Evolutionary conservation across 306 rosid species (phyloP).

Genomic region (Cicer judaicum): DNA sequence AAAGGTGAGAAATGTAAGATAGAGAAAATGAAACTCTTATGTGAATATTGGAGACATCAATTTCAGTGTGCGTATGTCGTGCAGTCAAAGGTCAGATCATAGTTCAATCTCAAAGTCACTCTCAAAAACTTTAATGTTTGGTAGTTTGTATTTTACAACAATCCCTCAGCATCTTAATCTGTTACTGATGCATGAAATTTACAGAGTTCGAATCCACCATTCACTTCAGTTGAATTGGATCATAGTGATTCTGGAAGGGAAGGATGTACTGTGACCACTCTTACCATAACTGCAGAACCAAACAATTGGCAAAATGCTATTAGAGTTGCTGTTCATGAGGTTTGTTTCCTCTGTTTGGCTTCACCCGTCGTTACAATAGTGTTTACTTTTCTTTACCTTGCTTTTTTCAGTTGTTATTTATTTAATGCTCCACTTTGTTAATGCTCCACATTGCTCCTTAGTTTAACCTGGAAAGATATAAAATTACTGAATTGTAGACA

Average conservation of each 20-base stretch:
- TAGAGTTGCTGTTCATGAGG: constrained; percentile 98
- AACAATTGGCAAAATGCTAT: constrained; percentile 92
- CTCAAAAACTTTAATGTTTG: background rate
- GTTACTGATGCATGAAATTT: constrained; percentile 45
- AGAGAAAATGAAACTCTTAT: constrained; percentile 22
- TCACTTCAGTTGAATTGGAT: constrained; percentile 95
- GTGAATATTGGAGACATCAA: constrained; percentile 9
- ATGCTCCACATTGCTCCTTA: background rate
- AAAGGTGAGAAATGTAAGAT: constrained; percentile 11
- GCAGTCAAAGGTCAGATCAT: constrained; percentile 8
- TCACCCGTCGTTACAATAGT: constrained; percentile 20
- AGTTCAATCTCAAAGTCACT: constrained; percentile 2
- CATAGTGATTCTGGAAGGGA: constrained; percentile 99
- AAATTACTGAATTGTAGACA: background rate
- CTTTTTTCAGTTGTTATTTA: constrained; percentile 34
- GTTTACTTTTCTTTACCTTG: constrained; percentile 19
- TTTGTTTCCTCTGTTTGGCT: constrained; percentile 50
- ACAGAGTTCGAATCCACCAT: constrained; percentile 99
- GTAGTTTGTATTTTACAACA: constrained; percentile 32
- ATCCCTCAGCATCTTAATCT: constrained; percentile 39
- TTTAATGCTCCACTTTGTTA: constrained; percentile 8
- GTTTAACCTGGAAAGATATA: constrained; percentile 25
- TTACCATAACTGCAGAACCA: constrained; percentile 94
- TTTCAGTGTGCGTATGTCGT: background rate
- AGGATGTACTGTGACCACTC: constrained; percentile 99